These are phyloP conservation scores for Diaporthe amygdali DNA, from an alignment of 2,329 filamentous ascomycete species.

Conservation along the genomic window DNA sequence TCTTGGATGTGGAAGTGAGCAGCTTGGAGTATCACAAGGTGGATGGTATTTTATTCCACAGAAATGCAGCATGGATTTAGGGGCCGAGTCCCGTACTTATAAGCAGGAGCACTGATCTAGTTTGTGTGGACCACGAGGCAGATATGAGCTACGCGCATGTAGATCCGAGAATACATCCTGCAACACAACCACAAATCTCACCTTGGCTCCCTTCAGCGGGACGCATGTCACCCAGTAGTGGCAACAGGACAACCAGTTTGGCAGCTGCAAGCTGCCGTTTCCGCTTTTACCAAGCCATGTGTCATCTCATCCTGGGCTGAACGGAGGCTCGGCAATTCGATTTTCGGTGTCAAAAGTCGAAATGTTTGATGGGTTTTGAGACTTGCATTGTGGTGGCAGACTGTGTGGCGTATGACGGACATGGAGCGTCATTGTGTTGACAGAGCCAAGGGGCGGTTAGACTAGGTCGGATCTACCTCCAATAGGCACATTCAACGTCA, in stretches of 20 bases:
- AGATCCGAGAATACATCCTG: background rate
- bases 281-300: conserved; percentile 2
- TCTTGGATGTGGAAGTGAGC: background rate
- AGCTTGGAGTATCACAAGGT: background rate
- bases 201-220: background rate
- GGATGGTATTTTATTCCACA: background rate
- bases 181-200: background rate
- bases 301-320: background rate
- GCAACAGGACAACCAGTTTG: background rate
- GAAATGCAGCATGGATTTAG: background rate
- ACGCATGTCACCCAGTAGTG: background rate
- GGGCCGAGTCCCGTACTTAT: background rate
- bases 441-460: background rate
- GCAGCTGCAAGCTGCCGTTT: background rate
- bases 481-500: conserved; percentile 13
- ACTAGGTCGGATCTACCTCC: background rate
- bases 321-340: background rate
- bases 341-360: background rate
- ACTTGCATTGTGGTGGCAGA: background rate
- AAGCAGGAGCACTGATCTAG: background rate
- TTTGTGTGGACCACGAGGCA: background rate
- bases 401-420: background rate
- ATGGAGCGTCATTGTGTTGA: background rate
- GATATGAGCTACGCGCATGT: background rate
- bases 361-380: background rate